Base-by-base conservation (phyloP, 352 stramenopile genomes). In the Phytophthora uliginosa region DNA sequence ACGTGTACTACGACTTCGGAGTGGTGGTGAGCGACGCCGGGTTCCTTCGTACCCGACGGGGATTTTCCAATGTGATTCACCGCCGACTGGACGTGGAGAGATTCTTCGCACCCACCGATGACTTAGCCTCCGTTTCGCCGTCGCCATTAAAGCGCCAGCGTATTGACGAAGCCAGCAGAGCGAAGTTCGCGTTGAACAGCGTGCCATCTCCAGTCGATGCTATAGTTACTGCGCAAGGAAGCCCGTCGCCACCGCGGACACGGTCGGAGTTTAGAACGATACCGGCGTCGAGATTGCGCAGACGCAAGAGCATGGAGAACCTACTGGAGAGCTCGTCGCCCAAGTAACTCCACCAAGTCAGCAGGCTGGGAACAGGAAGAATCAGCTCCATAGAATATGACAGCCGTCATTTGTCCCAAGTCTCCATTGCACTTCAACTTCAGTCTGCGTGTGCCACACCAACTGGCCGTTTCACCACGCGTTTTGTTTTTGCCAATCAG, bases 1-100 rank as follows among this genome's bases (percentile, higher is more conserved):
- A 80, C 3, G 63, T 87, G n/a, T 91, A 93, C 60, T 82, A 89
- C 28, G 77, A 88, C 22, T 88, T 86, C 54, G 85, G 85, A 1
- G 59, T 91, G 4, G 51, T 86, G n/a, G 57, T 85, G 3, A 83
- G 52, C 36, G 67, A 82, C 20, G 74, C 82, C 60, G 77, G 74
- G 26, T 77, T 78, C 52, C 77, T 93, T 64, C 82, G 77, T 28
- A 86, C 82, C 31, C 83, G 81, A 33, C 65, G 74, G 1, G 77
- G 86, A 1, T 93, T 93, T 59, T 65, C 67, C 45, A 89, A 77
- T 36, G 78, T 87, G 28, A 72, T 93, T 53, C 82, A 85, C 38
- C 73, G 81, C 17, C 83, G 84, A 24, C 63, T 90, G 4, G 85
- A 90, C 20, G 74, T 84, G 4, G 68, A 82, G 59, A 82, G 77